These are phyloP conservation scores for Tylopilus microsporus DNA, from an alignment of 1,284 basidiomycete species.

Conservation along the genomic window DNA sequence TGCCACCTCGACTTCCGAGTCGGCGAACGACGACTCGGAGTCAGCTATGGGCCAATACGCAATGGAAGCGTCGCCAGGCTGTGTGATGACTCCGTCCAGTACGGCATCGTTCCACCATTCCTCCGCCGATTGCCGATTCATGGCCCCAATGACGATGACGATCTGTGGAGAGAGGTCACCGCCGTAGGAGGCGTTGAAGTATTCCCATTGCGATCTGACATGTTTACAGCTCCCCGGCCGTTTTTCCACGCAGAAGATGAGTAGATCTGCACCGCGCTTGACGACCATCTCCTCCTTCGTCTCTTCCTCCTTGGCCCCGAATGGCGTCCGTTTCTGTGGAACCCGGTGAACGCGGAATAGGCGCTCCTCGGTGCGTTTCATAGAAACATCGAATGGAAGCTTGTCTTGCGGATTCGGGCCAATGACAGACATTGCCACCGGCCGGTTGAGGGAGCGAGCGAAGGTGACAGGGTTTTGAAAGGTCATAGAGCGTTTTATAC, in stretches of 20 bases:
- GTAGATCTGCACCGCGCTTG: constrained; percentile 25
- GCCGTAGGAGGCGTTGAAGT: constrained; percentile 24
- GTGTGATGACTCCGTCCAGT: background rate
- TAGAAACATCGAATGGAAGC: constrained; percentile 21
- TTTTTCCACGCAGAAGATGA: constrained; percentile 22
- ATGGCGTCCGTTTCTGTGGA: constrained; percentile 1
- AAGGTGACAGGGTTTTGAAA: constrained; percentile 18
- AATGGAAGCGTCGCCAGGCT: constrained; percentile 8
- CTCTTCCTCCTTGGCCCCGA: background rate
- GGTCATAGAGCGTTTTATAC: constrained; percentile 14
- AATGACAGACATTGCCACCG: constrained; percentile 9
- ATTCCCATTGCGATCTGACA: constrained; percentile 23
- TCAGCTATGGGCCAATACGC: constrained; percentile 17
- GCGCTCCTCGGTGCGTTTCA: constrained; percentile 20
- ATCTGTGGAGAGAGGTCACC: constrained; percentile 28
- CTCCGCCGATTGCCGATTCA: constrained; percentile 17
- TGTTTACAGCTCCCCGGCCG: background rate
- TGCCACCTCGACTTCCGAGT: constrained; percentile 2
- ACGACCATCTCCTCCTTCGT: constrained; percentile 11
- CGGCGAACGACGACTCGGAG: background rate
- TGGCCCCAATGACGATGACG: constrained; percentile 21
- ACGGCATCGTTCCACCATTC: constrained; percentile 19
- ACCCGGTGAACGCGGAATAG: constrained; percentile 22
- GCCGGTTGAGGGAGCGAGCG: background rate
- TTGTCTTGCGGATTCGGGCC: constrained; percentile 1